Evolutionary conservation across 2,329 filamentous ascomycete species (phyloP), one percentile per base, ranked within the genome.

Genomic region (Aspergillus japonicus): DNA sequence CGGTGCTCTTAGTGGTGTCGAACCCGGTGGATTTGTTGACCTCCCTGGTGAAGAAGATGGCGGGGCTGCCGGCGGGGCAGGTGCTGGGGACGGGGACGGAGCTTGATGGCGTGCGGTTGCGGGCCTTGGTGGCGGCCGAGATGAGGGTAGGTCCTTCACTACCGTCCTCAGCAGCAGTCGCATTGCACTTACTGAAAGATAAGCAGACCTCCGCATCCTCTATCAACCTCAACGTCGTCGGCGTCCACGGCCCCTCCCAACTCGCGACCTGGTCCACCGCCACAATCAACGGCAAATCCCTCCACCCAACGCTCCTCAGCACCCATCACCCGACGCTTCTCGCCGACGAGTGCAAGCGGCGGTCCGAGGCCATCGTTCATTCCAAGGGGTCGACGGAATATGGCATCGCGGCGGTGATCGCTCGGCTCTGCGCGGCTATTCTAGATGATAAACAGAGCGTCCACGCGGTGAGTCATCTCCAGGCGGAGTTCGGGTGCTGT

Each of bases 11-110:
- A 1, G 69, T 85, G 1, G 81, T 85, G 3, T 78, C 83, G 2
- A 84, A 85, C 66, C 83, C 83, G 0, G 82, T 85, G 21, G 83
- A 85, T 65, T 72, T 85, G 29, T 72, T 85, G 35, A 84, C 83
- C 1, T 78, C 80, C 50, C 77, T 84, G 54, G 81, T 79, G 4
- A 76, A 78, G 33, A 72, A 79, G 50, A 68, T 82, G 16, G 81
- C 80, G 0, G 78, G 80, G 1, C 73, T 85, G 1, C 82, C 82
- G 0, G 66, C 74, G 42, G 69, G 64, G 10, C 83, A 84, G 61
- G 82, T 85, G 12, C 65, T 85, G 24, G 83, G 83, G 0, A 81
- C 80, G 3, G 83, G 83, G 11, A 85, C 83, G 0, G 81, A 79
- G 63, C 74, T 85, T 3, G 83, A 85, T 63, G 82, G 82, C 0